Conservation (phyloP, 768 basidiomycete genomes). For the Lactarius sanguifluus region DNA sequence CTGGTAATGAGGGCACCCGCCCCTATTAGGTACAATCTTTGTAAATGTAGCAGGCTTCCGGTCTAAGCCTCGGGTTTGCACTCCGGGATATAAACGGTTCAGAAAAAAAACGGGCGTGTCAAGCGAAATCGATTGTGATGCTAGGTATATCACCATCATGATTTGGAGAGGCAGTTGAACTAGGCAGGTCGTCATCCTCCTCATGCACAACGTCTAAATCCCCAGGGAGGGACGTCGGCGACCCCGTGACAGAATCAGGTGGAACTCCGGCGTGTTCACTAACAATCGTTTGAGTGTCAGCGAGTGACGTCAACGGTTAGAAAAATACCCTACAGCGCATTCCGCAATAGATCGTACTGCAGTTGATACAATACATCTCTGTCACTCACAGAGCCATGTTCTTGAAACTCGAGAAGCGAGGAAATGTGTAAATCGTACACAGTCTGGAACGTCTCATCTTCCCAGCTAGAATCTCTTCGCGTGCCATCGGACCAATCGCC, state of each 20-base stretch:
- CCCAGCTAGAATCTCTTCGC: not conserved
- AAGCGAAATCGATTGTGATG: not conserved
- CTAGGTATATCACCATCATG: not conserved
- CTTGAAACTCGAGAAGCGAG: not conserved
- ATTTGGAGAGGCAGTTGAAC: not conserved
- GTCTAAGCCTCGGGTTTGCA: too few species aligned
- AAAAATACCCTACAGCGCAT: slow-evolving; percentile 2
- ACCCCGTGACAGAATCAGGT: not conserved
- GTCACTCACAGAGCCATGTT: not conserved
- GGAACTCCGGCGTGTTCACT: slow-evolving; percentile 6
- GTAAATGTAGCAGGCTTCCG: too few species aligned
- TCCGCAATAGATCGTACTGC: not conserved
- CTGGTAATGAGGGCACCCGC: too few species aligned
- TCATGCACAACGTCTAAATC: not conserved
- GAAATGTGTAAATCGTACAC: not conserved
- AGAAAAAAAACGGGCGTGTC: too few species aligned
- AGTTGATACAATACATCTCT: not conserved
- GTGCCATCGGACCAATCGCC: slow-evolving; percentile 4
- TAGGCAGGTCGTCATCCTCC: not conserved
- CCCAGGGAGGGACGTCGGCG: not conserved
- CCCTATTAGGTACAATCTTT: too few species aligned
- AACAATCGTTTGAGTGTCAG: not conserved
- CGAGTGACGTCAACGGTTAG: not conserved
- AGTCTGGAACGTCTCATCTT: not conserved
- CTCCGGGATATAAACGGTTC: too few species aligned